These are phyloP conservation scores for Aspergillus alliaceus DNA, from an alignment of 2,329 filamentous ascomycete genomes.

Conservation along the genomic window DNA sequence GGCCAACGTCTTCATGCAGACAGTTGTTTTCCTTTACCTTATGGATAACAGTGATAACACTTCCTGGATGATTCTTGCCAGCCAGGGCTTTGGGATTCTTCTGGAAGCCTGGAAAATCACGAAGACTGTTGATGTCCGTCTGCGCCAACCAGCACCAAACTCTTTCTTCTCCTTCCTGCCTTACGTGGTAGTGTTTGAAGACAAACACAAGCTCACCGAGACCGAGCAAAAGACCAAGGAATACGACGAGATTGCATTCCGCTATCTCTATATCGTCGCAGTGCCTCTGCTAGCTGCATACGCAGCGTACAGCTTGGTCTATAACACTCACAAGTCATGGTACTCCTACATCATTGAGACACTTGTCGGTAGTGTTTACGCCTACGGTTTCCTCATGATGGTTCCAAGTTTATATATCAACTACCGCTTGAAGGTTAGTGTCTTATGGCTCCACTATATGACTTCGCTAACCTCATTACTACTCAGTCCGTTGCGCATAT, in stretches of 20 bases:
- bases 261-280: constrained; percentile 91
- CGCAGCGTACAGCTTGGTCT: constrained; percentile 84
- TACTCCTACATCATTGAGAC: constrained; percentile 95
- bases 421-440: constrained; percentile 80
- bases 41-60: constrained; percentile 97
- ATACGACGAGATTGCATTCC: constrained; percentile 97
- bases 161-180: constrained; percentile 74
- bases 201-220: constrained; percentile 93
- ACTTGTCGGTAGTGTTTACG: constrained; percentile 92
- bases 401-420: constrained; percentile 97
- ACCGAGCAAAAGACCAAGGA: constrained; percentile 98
- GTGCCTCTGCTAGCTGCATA: constrained; percentile 87
- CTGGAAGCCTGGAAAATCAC: constrained; percentile 94
- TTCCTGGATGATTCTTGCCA: constrained; percentile 97
- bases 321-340: constrained; percentile 97
- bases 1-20: constrained; percentile 97
- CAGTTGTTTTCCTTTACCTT: constrained; percentile 92
- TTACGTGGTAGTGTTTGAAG: constrained; percentile 81
- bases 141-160: constrained; percentile 67
- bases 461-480: constrained; percentile 15
- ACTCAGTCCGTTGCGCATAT: constrained; percentile 79
- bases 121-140: constrained; percentile 84
- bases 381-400: constrained; percentile 99
- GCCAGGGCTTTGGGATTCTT: constrained; percentile 80
- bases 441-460: not conserved